Evolutionary conservation across 2,329 filamentous ascomycete species (phyloP), one percentile per base, ranked within the genome.

Genomic region (Emergomyces orientalis): DNA sequence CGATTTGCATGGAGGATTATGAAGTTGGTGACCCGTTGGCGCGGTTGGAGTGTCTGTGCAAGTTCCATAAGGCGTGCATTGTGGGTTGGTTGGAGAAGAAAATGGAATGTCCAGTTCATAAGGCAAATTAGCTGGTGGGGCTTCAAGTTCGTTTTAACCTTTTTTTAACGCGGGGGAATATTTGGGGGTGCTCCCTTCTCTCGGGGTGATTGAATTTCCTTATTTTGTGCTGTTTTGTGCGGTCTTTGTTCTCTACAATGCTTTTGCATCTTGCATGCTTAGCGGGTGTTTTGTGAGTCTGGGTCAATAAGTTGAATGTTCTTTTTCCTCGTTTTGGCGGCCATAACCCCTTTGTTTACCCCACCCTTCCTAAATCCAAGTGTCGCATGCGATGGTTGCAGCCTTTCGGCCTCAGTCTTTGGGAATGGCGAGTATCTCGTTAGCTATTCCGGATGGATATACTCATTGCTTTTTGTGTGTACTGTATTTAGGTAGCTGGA

Each of bases 1-100:
- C 84, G 9, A 87, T 87, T 60, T 87, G 85, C 70, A 82, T 87
- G 69, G 84, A 86, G 65, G 85, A 87, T 62, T 87, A 86, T 69
- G 80, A 84, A 67, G 78, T 80, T 13, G 84, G 84, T 0, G 81
- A 84, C 68, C 76, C 80, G 67, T 77, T 87, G 75, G 83, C 82
- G 11, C 76, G 85, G 64, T 73, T 87, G 69, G 83, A 86, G 67
- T 87, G 85, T 69, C 75, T 85, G 65, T 87, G 85, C 75, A 85
- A 85, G 67, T 87, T 87, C 66, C 85, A 87, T 70, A 79, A 82
- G 72, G 72, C 73, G 57, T 87, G 85, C 69, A 86, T 87, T 63
- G 75, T 81, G 59, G 77, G 80, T 62, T 87, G 85, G 85, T 85
- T 85, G 76, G 79, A 80, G 61, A 81, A 74, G 76, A 85, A 69